These are phyloP conservation scores for Pyrenochaeta sp. DNA, from an alignment of 2,329 filamentous ascomycete species.

Conservation along the genomic window DNA sequence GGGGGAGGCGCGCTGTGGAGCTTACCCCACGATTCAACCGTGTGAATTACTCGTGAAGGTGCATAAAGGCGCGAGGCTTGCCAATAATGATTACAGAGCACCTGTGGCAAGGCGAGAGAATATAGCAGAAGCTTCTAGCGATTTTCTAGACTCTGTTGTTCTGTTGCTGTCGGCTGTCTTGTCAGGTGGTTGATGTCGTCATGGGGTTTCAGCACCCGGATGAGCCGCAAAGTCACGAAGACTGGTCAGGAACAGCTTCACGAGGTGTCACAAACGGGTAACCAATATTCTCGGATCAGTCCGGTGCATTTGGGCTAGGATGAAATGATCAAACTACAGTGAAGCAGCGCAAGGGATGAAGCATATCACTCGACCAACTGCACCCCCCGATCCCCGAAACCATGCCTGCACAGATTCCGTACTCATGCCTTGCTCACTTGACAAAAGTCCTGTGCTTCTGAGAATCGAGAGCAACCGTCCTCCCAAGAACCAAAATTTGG, in stretches of 20 bases:
- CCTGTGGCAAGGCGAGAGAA: not conserved
- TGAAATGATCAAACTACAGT: conserved; percentile 31
- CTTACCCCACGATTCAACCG: conserved; percentile 18
- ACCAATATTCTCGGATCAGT: conserved; percentile 15
- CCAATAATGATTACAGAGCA: not conserved
- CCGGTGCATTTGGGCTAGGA: conserved; percentile 28
- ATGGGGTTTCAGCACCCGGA: conserved; percentile 37
- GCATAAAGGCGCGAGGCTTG: not conserved
- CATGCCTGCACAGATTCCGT: not conserved
- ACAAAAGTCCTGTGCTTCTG: conserved; percentile 2
- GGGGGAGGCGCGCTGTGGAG: conserved; percentile 10
- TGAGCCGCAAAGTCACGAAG: conserved; percentile 46
- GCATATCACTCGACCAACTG: conserved; percentile 11
- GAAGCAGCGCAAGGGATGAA: conserved; percentile 22
- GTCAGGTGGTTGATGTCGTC: conserved; percentile 42
- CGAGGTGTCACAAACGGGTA: conserved; percentile 13
- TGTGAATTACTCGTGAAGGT: conserved; percentile 3
- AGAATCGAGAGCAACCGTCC: not conserved
- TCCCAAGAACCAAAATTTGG: conserved; percentile 1
- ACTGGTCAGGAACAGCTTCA: conserved; percentile 28
- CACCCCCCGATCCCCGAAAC: not conserved
- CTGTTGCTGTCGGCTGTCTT: conserved; percentile 8
- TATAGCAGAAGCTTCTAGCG: not conserved
- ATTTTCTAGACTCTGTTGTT: not conserved
- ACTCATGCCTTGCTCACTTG: not conserved